Evolutionary conservation across 116 monocot genomes (phyloP).

Genomic region (Cymodocea nodosa): DNA sequence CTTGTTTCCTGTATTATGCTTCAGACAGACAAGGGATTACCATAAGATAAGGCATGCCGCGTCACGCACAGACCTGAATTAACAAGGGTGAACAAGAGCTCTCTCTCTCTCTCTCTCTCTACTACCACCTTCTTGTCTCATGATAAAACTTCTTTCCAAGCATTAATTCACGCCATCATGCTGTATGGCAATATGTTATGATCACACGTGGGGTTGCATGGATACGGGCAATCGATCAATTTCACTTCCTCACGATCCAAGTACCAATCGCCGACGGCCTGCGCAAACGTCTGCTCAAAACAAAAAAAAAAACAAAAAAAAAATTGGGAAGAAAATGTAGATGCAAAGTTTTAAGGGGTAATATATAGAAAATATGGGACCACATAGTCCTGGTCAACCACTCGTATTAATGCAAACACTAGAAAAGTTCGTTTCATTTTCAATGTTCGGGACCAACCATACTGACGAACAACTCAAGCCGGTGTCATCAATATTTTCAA

Average conservation of each 20-base stretch:
- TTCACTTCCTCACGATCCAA: constrained; percentile 44
- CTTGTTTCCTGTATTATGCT: too few species aligned
- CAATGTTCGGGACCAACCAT: not conserved
- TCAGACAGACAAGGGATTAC: too few species aligned
- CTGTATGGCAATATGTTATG: constrained; percentile 5
- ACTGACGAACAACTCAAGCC: not conserved
- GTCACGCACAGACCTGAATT: too few species aligned
- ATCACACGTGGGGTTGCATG: constrained; percentile 64
- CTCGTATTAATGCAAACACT: too few species aligned
- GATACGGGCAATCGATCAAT: constrained; percentile 58
- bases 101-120: too few species aligned
- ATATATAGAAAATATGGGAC: too few species aligned
- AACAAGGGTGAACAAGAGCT: too few species aligned
- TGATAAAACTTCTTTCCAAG: not conserved
- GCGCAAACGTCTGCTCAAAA: constrained; percentile 43
- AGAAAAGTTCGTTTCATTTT: not conserved
- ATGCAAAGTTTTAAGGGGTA: too few species aligned
- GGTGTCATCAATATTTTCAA: not conserved
- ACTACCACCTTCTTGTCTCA: too few species aligned
- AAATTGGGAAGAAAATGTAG: too few species aligned
- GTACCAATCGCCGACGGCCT: constrained; percentile 70
- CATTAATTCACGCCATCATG: not conserved
- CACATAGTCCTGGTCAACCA: too few species aligned
- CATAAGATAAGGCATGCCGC: too few species aligned
- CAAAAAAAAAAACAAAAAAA: not conserved